Percentiles rank a stretch among this genome's conserved stretches.
Evolutionary conservation across 2,329 filamentous ascomycete species (phyloP).

Genomic region (Ceratocystiopsis sp.): DNA sequence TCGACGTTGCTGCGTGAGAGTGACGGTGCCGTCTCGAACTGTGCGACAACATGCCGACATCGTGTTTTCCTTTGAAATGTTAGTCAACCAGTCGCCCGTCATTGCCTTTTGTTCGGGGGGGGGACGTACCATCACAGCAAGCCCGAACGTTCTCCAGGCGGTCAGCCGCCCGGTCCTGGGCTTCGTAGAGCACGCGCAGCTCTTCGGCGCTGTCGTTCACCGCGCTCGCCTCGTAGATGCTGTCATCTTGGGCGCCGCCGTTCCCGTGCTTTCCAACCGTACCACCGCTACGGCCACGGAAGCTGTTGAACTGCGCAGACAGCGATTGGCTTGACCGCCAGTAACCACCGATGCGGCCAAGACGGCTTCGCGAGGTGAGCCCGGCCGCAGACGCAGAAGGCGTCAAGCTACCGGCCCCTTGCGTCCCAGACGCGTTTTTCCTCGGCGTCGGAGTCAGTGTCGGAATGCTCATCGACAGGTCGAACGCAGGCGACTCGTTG

Average conservation of each 20-base stretch:
- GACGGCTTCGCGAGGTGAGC: constrained; percentile 24
- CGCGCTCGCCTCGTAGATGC: constrained; percentile 35
- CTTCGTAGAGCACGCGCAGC: constrained; percentile 60
- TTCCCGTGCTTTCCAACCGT: constrained; percentile 9
- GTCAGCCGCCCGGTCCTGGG: constrained; percentile 59
- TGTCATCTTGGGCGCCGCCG: constrained; percentile 15
- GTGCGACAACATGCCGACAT: constrained; percentile 41
- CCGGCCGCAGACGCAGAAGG: constrained; percentile 10
- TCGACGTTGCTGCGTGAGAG: constrained; percentile 3
- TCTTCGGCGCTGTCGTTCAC: constrained; percentile 71
- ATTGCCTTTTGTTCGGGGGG: background rate
- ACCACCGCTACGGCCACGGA: constrained; percentile 31
- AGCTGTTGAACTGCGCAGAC: constrained; percentile 30
- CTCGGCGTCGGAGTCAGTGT: constrained; percentile 36
- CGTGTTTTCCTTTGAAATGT: constrained; percentile 45
- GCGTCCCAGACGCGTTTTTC: constrained; percentile 15
- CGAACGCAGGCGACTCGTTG: constrained; percentile 40
- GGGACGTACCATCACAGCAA: constrained; percentile 77
- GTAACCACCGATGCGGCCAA: constrained; percentile 44
- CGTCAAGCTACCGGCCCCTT: constrained; percentile 11
- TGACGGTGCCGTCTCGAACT: constrained; percentile 12
- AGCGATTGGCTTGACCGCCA: constrained; percentile 30
- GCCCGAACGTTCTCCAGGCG: constrained; percentile 87
- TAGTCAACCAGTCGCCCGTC: background rate
- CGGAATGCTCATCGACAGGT: constrained; percentile 33